Base-by-base conservation (phyloP, 148 eudicot genomes). In the Mesembryanthemum crystallinum region DNA sequence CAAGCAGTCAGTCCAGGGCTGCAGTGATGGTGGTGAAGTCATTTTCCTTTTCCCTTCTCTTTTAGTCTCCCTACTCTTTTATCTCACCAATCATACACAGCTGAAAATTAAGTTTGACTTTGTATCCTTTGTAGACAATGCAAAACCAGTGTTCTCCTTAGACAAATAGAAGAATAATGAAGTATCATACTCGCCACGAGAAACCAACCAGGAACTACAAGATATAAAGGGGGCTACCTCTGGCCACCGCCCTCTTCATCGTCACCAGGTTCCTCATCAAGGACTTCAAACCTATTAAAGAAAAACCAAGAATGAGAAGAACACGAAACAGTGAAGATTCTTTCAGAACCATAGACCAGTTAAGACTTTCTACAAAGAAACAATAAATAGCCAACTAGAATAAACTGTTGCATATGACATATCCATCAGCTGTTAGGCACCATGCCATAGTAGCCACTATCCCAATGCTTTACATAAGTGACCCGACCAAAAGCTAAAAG, bases 191-290 rank as follows among this genome's bases (percentile, higher is more conserved):
- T 67, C 76, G 60, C 73, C 72, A 57, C 37, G 42, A 77, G 69
- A 82, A 63, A 78, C 51, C 59, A 78, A 71, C 66, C 55, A 72
- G 63, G 69, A 54, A 75, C 69, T 52, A 75, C 30, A 45, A 71
- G 32, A 67, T 45, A 67, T 59, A 64, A 71, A 64, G 70, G 49
- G 75, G 21, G 73, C 64, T 82, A 94, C 98, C 97, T 94, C 81
- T 90, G 97, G 81, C 83, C 96, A 69, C 89, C 86, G 76, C 88
- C 86, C 73, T 92, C 98, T 78, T 94, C 98, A 83, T 92, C 98
- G 42, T 92, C 98, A 67, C 98, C 97, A 17, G 97, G 96, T 66
- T 94, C 97, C 81, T 94, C 98, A 68, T 94, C 97, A 67, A 92
- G 88, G 69, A 92, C 98, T 82, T 94, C 96, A 87, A 90, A 87